Base-by-base conservation (phyloP, 2,329 filamentous ascomycete species). In the Trichoderma sp. region DNA sequence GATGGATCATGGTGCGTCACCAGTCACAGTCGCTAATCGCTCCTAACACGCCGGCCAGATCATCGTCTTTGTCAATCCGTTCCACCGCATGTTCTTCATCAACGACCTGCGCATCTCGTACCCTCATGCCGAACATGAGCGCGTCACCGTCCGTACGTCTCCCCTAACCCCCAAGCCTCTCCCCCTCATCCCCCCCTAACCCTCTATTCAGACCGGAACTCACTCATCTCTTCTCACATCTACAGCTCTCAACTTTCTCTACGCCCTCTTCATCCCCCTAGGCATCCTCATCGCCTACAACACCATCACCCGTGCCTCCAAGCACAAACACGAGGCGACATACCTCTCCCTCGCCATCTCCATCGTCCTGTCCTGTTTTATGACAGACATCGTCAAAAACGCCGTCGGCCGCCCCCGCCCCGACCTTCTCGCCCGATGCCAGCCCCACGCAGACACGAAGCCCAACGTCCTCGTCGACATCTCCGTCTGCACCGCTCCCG, bases 371-470 rank as follows among this genome's bases (percentile, higher is more conserved):
- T 90, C 92, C 0, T 85, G 87, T 6, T 90, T 97, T 75, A 81
- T 98, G 50, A 98, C 95, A 51, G 93, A 98, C 74, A 80, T 94
- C 30, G 83, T 98, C 74, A 99, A 99, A 78, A 97, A 96, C 74
- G 85, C 90, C 10, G 90, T 94, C 28, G 92, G 92, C 9, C 81
- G 92, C 12, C 92, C 93, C 17, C 79, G 85, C 6, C 85, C 85
- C 0, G 85, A 88, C 69, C 74, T 88, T 4, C 74, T 88, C 28
- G 88, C 90, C n/a, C 88, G 95, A 44, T 99, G 95, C 78, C 88
- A 90, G 69, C 93, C 95, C 0, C 78, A 72, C 0, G 39, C 73
- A 0, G 80, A 76, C 41, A 85, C 85, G 2, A 79, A 82, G 47
- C 74, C 73, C 6, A 72, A 84, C 69, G 75, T 77, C 4, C 81